Base-by-base conservation (phyloP, 768 basidiomycete genomes). In the Piloderma croceum region DNA sequence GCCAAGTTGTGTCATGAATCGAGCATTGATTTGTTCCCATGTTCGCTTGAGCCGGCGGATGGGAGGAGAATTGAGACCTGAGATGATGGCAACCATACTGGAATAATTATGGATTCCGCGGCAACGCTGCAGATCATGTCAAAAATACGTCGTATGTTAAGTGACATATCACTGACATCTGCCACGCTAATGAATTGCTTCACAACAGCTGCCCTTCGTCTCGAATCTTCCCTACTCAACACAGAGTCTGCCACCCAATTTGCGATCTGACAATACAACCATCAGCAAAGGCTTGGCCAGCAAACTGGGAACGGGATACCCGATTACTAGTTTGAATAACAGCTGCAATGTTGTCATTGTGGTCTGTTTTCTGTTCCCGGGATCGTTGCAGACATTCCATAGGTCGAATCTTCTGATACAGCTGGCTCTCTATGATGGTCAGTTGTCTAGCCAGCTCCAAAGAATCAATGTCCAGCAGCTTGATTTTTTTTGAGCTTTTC, bases 41-140 rank as follows among this genome's bases (percentile, higher is more conserved):
- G 94, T 93, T 36, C 94, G 79, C 59, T 91, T 93, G 44, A 98
- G 69, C 7, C 94, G 81, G 32, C 86, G 81, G 45, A 98, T 92
- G 10, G 91, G 90, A 15, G 94, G 87, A 1, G 90, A 90, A 51
- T 94, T 93, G 39, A 97, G 70, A 6, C 92, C 94, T 11, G 94
- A 94, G 25, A 92, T 82, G 41, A 98, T 87, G 24, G 92, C 91
- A 43, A 91, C 89, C 83, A 98, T 90, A n/a, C 83, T 88, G 15
- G 92, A 93, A 64, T 90, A 97, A 63, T 98, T 98, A 60, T 93
- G 88, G 49, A 97, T 65, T 13, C 64, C 61, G 34, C 90, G 86
- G 59, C 93, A 94, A 22, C 89, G 87, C 93, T 97, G 48, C 42
- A 48, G n/a, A 39, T 34, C 13, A 46, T n/a, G n/a, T n/a, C n/a